phyloP scores from a whole-genome alignment of 2,329 filamentous ascomycete genomes.

The Alternaria longipes region DNA sequence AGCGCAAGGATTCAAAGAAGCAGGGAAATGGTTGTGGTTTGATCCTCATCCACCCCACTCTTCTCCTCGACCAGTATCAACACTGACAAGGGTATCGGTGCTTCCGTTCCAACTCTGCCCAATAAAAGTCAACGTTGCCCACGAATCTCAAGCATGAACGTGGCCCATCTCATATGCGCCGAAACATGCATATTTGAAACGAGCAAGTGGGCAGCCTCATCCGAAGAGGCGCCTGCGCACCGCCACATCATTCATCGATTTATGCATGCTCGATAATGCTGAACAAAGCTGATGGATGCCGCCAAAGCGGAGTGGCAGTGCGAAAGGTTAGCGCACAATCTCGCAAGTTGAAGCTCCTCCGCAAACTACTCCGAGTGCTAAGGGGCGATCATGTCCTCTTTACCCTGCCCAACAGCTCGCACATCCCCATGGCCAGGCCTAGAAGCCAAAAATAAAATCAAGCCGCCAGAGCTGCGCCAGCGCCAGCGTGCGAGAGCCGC shows the following conservation, averaged over 20 bases:
- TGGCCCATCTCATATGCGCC: conserved; percentile 9
- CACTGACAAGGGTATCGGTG: neutral
- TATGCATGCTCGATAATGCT: neutral
- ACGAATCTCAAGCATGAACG: conserved; percentile 11
- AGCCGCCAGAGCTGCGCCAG: neutral
- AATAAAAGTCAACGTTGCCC: neutral
- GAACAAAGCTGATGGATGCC: neutral
- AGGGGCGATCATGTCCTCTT: conserved; percentile 19
- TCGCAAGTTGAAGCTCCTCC: neutral
- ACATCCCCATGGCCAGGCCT: neutral
- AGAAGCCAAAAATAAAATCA: conserved; percentile 12
- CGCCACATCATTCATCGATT: neutral
- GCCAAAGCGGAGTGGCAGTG: conserved; percentile 1
- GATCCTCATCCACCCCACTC: neutral
- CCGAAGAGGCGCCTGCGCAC: neutral
- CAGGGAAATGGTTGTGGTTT: too few relatives aligned
- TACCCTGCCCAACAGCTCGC: neutral
- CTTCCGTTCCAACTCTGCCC: neutral
- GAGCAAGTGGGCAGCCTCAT: conserved; percentile 8
- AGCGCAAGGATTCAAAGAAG: too few relatives aligned
- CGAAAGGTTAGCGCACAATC: neutral
- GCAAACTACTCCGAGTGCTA: conserved; percentile 2
- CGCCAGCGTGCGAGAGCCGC: conserved; percentile 4
- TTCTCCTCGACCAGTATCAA: neutral
- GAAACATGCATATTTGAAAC: conserved; percentile 15